Evolutionary conservation across 192 early-diverging fungal species (phyloP).

Genomic region (Endogone sp.): DNA sequence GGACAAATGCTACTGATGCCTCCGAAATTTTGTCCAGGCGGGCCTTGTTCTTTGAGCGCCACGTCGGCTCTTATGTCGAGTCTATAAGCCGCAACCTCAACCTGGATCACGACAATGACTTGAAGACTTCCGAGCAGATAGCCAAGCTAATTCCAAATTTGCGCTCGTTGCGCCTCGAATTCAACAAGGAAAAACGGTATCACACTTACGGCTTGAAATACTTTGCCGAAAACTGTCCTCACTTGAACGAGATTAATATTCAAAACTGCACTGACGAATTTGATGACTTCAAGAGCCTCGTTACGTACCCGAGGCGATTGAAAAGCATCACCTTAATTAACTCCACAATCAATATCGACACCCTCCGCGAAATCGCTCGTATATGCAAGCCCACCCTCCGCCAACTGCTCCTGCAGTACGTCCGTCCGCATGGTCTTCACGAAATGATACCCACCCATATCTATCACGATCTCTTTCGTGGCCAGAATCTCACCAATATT

Average conservation of each 20-base stretch:
- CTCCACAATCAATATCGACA: constrained; percentile 21
- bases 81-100: constrained; percentile 24
- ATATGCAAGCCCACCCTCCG: constrained; percentile 4
- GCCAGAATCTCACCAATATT: constrained; percentile 16
- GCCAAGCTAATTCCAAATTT: constrained; percentile 22
- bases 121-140: constrained; percentile 24
- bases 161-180: constrained; percentile 26
- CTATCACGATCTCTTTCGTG: constrained; percentile 15
- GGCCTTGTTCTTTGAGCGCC: constrained; percentile 9
- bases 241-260: constrained; percentile 22
- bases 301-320: constrained; percentile 8
- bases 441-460: constrained; percentile 10
- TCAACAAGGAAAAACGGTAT: constrained; percentile 13
- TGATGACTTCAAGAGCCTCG: constrained; percentile 25
- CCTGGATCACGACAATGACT: constrained; percentile 21
- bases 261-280: constrained; percentile 27
- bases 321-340: constrained; percentile 12
- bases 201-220: constrained; percentile 23
- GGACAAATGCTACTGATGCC: constrained; percentile 12
- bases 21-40: constrained; percentile 20
- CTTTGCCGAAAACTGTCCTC: constrained; percentile 20
- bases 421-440: constrained; percentile 17
- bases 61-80: constrained; percentile 24
- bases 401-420: constrained; percentile 20
- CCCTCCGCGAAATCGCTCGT: constrained; percentile 5